Evolutionary conservation across 2,329 filamentous ascomycete genomes (phyloP).

Genomic region (Diaporthe aspalathi): DNA sequence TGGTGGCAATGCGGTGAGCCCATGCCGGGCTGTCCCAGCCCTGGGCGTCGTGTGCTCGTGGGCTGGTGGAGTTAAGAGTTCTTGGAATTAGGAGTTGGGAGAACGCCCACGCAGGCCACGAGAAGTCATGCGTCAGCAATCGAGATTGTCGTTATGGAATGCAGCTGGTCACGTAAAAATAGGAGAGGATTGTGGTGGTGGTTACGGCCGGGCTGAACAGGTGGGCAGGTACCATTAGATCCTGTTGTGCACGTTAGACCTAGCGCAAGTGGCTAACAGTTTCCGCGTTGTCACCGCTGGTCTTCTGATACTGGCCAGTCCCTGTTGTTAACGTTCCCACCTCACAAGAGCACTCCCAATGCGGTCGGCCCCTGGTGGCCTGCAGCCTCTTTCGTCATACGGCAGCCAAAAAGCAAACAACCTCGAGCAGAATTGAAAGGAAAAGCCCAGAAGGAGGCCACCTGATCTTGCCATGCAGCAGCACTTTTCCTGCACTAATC

Average conservation of each 20-base stretch:
- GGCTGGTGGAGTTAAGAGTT: neutral
- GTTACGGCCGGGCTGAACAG: neutral
- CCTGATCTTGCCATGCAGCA: conserved; percentile 9
- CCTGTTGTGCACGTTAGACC: neutral
- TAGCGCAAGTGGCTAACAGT: neutral
- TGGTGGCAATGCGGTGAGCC: neutral
- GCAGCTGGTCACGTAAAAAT: conserved; percentile 20
- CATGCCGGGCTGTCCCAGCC: neutral
- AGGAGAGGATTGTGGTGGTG: conserved; percentile 10
- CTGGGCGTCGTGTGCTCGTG: too few relatives aligned
- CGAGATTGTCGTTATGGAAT: neutral
- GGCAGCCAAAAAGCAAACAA: conserved; percentile 22
- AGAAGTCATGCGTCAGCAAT: conserved; percentile 10
- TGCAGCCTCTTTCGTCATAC: conserved; percentile 31
- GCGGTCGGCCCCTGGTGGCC: neutral
- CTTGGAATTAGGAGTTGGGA: neutral
- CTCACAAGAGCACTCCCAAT: neutral
- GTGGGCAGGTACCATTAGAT: neutral
- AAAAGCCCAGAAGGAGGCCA: neutral
- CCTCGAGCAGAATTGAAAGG: neutral
- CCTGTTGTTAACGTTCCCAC: neutral
- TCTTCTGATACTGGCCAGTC: neutral
- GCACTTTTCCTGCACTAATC: neutral
- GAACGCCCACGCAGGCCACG: neutral
- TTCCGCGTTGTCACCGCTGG: neutral